Conservation (phyloP, 1,139 yeast genomes). For the Fermentozyma sake region DNA sequence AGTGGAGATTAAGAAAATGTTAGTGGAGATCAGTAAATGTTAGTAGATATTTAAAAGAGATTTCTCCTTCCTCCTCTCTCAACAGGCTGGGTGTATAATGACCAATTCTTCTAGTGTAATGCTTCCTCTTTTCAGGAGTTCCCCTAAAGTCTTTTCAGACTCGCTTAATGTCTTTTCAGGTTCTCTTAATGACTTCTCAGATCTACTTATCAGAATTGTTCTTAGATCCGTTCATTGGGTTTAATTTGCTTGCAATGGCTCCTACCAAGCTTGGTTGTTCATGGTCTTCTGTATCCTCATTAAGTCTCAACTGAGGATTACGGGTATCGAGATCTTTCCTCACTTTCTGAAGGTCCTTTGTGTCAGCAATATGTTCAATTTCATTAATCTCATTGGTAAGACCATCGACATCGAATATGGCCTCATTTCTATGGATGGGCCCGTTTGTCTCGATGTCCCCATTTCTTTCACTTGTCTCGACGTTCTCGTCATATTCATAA, state of each 20-base stretch:
- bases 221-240: too few relatives aligned
- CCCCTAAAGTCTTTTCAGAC: too few relatives aligned
- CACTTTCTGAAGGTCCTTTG: slow-evolving; percentile 13
- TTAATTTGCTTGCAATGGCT: not conserved
- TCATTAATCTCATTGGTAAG: slow-evolving; percentile 42
- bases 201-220: too few relatives aligned
- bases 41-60: too few relatives aligned
- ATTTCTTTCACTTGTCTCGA: slow-evolving; percentile 5
- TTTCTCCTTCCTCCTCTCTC: too few relatives aligned
- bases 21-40: too few relatives aligned
- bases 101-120: too few relatives aligned
- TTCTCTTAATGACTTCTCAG: too few relatives aligned
- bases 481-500: slow-evolving; percentile 4
- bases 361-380: slow-evolving; percentile 31
- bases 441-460: slow-evolving; percentile 6
- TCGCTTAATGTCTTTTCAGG: too few relatives aligned
- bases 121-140: too few relatives aligned
- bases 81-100: too few relatives aligned
- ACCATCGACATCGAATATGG: slow-evolving; percentile 45
- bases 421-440: slow-evolving; percentile 10
- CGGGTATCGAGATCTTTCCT: slow-evolving; percentile 12
- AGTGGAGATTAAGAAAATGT: too few relatives aligned
- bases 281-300: slow-evolving; percentile 20
- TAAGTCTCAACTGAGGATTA: slow-evolving; percentile 8
- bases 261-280: not conserved